Percentiles rank a stretch among this genome's conserved stretches.
Evolutionary conservation across 179 eudicot species (phyloP).

Genomic region (Drosera spatulata): DNA sequence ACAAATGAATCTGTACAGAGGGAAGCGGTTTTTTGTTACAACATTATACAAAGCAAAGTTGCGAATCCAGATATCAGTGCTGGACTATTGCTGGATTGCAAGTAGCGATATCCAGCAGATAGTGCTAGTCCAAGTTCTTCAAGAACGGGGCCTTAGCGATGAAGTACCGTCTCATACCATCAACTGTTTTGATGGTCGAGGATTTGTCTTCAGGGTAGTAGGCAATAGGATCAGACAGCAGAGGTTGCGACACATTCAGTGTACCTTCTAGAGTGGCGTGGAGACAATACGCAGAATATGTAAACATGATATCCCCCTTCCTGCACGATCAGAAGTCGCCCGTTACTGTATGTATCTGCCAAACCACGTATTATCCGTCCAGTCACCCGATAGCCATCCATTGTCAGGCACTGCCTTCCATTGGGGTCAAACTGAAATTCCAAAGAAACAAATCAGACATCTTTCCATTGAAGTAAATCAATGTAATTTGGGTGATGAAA

Average conservation of each 20-base stretch:
- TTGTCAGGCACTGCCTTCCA: conserved; percentile 93
- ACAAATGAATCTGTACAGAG: too few species aligned
- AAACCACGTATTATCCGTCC: conserved; percentile 42
- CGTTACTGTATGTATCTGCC: conserved; percentile 50
- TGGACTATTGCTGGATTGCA: too few species aligned
- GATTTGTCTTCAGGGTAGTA: conserved; percentile 77
- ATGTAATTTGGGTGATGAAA: too few species aligned
- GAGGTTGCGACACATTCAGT: conserved; percentile 36
- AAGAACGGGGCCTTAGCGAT: too few species aligned
- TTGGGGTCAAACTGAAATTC: conserved; percentile 79
- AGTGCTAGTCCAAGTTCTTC: too few species aligned
- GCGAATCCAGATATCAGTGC: too few species aligned
- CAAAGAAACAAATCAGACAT: neutral
- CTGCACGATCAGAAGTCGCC: conserved; percentile 71
- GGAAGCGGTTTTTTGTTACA: too few species aligned
- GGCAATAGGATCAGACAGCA: conserved; percentile 67
- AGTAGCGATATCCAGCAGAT: too few species aligned
- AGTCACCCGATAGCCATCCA: conserved; percentile 74
- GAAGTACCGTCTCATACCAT: conserved; percentile 41
- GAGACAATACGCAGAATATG: conserved; percentile 91
- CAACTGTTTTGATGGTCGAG: conserved; percentile 27
- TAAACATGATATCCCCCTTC: conserved; percentile 87
- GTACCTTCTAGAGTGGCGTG: conserved; percentile 92
- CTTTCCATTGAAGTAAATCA: neutral
- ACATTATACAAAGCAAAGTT: too few species aligned